Evolutionary conservation across 306 rosid species (phyloP).

Genomic region (Psophocarpus tetragonolobus): DNA sequence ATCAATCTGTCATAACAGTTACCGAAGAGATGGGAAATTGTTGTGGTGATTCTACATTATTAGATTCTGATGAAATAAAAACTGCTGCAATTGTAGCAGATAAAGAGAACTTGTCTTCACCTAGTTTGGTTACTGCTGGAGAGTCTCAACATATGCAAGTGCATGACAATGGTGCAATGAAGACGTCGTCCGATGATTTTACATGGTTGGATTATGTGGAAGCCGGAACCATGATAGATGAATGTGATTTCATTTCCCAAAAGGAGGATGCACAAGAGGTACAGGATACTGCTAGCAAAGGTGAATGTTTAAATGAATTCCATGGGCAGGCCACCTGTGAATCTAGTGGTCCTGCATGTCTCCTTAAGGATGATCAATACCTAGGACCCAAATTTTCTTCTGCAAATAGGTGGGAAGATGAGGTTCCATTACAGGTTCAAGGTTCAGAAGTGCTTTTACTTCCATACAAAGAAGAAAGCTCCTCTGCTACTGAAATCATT

Average conservation of each 20-base stretch:
- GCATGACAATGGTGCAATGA: slow-evolving; percentile 51
- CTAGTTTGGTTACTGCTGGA: slow-evolving; percentile 47
- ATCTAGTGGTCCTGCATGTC: slow-evolving; percentile 40
- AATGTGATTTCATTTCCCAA: slow-evolving; percentile 41
- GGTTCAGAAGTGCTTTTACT: slow-evolving; percentile 71
- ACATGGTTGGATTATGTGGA: slow-evolving; percentile 87
- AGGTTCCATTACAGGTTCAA: slow-evolving; percentile 73
- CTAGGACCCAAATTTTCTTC: slow-evolving; percentile 47
- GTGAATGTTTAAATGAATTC: slow-evolving; percentile 33
- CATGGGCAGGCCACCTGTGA: slow-evolving; percentile 47
- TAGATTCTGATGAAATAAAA: slow-evolving; percentile 43
- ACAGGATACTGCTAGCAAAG: slow-evolving; percentile 48
- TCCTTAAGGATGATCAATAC: slow-evolving; percentile 35
- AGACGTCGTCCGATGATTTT: slow-evolving; percentile 47
- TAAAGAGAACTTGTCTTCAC: slow-evolving; percentile 42
- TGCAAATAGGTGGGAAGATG: slow-evolving; percentile 64
- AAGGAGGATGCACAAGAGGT: slow-evolving; percentile 37
- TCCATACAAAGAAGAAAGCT: slow-evolving; percentile 71
- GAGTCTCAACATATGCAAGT: slow-evolving; percentile 46
- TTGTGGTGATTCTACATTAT: slow-evolving; percentile 39
- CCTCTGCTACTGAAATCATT: slow-evolving; percentile 43
- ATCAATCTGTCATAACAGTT: slow-evolving; percentile 34
- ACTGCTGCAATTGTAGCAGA: slow-evolving; percentile 24
- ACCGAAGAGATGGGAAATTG: slow-evolving; percentile 39
- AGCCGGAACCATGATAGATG: slow-evolving; percentile 41